These are phyloP conservation scores for Fusarium sp. DNA, from an alignment of 2,329 filamentous ascomycete genomes.

Conservation along the genomic window DNA sequence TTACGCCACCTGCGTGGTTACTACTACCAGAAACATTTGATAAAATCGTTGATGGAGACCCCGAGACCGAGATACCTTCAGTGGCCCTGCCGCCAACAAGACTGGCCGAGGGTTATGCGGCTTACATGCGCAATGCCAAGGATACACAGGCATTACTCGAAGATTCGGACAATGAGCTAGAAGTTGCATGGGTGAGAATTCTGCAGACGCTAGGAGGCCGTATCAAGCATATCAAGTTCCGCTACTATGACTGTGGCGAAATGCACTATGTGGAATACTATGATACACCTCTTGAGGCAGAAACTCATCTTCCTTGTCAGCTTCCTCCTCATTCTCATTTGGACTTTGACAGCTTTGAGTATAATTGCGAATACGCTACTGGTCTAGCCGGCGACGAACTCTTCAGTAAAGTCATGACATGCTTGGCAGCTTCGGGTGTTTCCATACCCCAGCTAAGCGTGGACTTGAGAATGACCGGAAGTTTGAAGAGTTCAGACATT, in stretches of 20 bases:
- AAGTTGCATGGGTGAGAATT: neutral
- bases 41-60: neutral
- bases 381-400: neutral
- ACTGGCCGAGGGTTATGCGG: neutral
- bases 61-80: too few relatives aligned
- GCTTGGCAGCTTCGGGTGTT: neutral
- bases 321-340: too few relatives aligned
- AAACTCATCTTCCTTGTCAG: too few relatives aligned
- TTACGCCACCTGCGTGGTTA: neutral
- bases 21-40: neutral
- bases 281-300: too few relatives aligned
- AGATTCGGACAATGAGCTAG: neutral
- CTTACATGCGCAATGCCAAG: neutral
- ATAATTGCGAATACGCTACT: neutral
- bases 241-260: neutral
- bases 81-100: too few relatives aligned
- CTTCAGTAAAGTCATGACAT: neutral
- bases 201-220: neutral
- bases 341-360: too few relatives aligned
- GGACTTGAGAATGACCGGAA: neutral
- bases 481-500: neutral
- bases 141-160: neutral
- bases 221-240: neutral
- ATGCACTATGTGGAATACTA: neutral
- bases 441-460: neutral